A percentile compares a stretch with the other conserved stretches of the same genome.
These are phyloP conservation scores for Plantago lanceolata DNA, from an alignment of 305 asterid genomes.

Conservation along the genomic window DNA sequence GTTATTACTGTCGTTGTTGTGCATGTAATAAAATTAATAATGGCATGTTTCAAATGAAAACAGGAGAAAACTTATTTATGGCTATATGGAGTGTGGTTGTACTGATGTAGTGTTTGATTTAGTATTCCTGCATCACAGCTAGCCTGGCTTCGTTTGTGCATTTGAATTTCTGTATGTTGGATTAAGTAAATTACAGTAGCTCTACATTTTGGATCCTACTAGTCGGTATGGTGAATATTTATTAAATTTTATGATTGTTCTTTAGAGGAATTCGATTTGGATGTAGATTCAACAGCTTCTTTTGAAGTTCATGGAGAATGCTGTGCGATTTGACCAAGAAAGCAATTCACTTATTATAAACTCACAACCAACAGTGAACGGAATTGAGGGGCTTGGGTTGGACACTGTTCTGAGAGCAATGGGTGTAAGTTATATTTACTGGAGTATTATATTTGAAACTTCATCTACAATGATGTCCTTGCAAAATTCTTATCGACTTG, in stretches of 20 bases:
- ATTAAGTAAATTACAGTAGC: conserved; percentile 15
- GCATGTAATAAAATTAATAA: no score
- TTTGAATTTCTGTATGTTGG: conserved; percentile 12
- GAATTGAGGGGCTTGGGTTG: conserved; percentile 57
- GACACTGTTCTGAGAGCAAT: conserved; percentile 64
- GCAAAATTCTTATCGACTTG: conserved; percentile 11
- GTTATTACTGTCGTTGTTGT: no score
- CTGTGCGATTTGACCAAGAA: conserved; percentile 62
- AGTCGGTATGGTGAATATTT: conserved; percentile 27
- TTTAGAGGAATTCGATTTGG: conserved; percentile 54
- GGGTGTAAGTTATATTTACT: conserved; percentile 54
- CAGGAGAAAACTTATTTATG: background rate
- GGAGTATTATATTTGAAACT: conserved; percentile 4
- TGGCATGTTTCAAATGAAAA: background rate
- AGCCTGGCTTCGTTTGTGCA: background rate
- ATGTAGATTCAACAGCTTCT: conserved; percentile 79
- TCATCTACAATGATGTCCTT: conserved; percentile 19
- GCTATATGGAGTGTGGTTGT: conserved; percentile 6
- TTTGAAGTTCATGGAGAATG: conserved; percentile 60
- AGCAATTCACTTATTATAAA: conserved; percentile 46
- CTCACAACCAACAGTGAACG: conserved; percentile 37
- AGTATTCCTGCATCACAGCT: no score
- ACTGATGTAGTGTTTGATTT: background rate
- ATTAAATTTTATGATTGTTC: conserved; percentile 42
- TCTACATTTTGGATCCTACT: conserved; percentile 15